phyloP scores from a whole-genome alignment of 768 basidiomycete species.

The Macrocybe gigantea region DNA sequence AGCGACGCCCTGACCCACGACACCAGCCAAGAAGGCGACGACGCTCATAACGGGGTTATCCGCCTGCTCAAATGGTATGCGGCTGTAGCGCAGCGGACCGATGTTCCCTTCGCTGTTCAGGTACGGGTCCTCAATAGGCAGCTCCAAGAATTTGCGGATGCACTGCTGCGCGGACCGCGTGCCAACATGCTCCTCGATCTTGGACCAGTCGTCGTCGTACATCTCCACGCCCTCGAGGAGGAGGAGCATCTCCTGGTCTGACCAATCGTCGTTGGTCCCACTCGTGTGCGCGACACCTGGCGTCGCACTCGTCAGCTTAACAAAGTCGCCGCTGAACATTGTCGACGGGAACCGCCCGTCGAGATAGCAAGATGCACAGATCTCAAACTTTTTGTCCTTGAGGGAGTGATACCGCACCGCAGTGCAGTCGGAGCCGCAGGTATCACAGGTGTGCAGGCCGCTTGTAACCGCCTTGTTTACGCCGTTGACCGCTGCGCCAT shows the following conservation, averaged over 20 bases:
- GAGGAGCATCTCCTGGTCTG: slow-evolving; percentile 82
- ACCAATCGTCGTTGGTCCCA: slow-evolving; percentile 64
- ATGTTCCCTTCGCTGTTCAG: slow-evolving; percentile 70
- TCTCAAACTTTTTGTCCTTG: slow-evolving; percentile 86
- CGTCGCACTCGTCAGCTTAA: slow-evolving; percentile 59
- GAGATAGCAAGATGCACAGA: slow-evolving; percentile 90
- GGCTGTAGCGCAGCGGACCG: slow-evolving; percentile 68
- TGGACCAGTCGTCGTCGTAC: slow-evolving; percentile 96
- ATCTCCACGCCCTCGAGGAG: slow-evolving; percentile 97
- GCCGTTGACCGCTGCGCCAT: slow-evolving; percentile 43
- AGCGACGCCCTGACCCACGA: slow-evolving; percentile 85
- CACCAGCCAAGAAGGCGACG: slow-evolving; percentile 93
- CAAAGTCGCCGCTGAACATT: slow-evolving; percentile 97
- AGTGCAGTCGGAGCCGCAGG: slow-evolving; percentile 93
- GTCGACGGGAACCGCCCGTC: slow-evolving; percentile 94
- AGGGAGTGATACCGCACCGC: slow-evolving; percentile 85
- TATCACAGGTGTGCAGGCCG: slow-evolving; percentile 71
- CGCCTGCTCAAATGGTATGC: slow-evolving; percentile 87
- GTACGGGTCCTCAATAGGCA: slow-evolving; percentile 96
- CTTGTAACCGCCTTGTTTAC: slow-evolving; percentile 26
- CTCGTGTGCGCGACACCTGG: slow-evolving; percentile 34
- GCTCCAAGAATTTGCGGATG: slow-evolving; percentile 88
- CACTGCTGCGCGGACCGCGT: slow-evolving; percentile 92
- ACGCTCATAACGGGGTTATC: slow-evolving; percentile 99
- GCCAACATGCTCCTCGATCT: slow-evolving; percentile 89